A percentile compares a stretch with the other conserved stretches of the same genome.
Evolutionary conservation across 2,329 filamentous ascomycete genomes (phyloP).

Genomic region (Cercospora sp.): DNA sequence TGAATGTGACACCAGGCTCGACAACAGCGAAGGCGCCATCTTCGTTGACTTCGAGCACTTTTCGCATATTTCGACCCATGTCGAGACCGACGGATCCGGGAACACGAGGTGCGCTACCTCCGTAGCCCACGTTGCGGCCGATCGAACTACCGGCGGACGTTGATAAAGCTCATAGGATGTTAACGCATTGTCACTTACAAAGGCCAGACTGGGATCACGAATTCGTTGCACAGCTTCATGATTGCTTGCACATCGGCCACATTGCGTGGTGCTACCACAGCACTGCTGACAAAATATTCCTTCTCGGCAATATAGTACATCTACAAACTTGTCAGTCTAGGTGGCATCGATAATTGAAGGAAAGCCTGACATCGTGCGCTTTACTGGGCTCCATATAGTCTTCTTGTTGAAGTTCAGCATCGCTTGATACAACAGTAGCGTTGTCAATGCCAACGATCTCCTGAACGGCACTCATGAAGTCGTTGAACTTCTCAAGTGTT

Average conservation of each 20-base stretch:
- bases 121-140: constrained; percentile 56
- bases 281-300: constrained; percentile 49
- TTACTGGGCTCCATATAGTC: constrained; percentile 27
- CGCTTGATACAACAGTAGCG: constrained; percentile 31
- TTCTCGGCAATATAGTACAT: constrained; percentile 42
- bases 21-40: constrained; percentile 54
- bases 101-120: constrained; percentile 56
- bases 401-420: constrained; percentile 30
- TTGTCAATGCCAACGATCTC: constrained; percentile 24
- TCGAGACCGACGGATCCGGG: constrained; percentile 54
- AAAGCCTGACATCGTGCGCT: constrained; percentile 21
- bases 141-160: constrained; percentile 38
- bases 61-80: constrained; percentile 56
- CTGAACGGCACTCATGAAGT: constrained; percentile 16
- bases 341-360: constrained; percentile 27
- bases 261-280: constrained; percentile 41
- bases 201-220: constrained; percentile 51
- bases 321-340: background rate
- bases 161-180: background rate
- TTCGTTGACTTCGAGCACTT: constrained; percentile 53
- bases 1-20: constrained; percentile 58
- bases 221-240: constrained; percentile 50
- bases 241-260: constrained; percentile 51
- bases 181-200: constrained; percentile 30
- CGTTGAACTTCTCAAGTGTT: constrained; percentile 17